phyloP scores from a whole-genome alignment of 2,329 filamentous ascomycete species.

The Emmonsia crescens region DNA sequence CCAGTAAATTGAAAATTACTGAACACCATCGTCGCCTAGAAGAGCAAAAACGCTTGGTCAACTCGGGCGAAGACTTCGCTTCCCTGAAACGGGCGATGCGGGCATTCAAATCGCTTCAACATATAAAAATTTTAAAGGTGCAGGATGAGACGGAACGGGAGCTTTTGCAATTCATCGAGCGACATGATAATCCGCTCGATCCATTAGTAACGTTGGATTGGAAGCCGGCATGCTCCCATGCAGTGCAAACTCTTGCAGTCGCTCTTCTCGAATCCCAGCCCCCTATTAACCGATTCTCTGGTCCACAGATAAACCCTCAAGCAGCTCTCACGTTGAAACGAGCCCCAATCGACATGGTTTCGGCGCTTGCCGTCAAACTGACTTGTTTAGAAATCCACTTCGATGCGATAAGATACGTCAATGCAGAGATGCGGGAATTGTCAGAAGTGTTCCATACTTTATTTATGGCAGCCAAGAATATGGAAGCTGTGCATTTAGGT shows the following conservation, averaged over 20 bases:
- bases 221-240: conserved; percentile 53
- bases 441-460: conserved; percentile 48
- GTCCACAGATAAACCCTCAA: conserved; percentile 51
- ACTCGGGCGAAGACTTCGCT: conserved; percentile 40
- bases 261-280: conserved; percentile 48
- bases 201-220: conserved; percentile 46
- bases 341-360: conserved; percentile 38
- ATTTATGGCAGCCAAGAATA: conserved; percentile 48
- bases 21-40: conserved; percentile 23
- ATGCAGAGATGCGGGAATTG: conserved; percentile 46
- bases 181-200: conserved; percentile 34
- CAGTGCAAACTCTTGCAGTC: conserved; percentile 46
- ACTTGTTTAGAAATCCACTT: conserved; percentile 55
- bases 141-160: conserved; percentile 49
- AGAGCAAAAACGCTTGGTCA: conserved; percentile 38
- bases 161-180: conserved; percentile 42
- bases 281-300: conserved; percentile 49
- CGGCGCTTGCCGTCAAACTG: conserved; percentile 44
- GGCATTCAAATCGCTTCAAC: conserved; percentile 50
- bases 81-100: conserved; percentile 45
- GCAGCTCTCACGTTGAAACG: conserved; percentile 43
- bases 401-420: conserved; percentile 47
- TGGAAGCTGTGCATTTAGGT: conserved; percentile 54
- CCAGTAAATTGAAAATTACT: conserved; percentile 11
- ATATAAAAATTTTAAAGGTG: conserved; percentile 53